Base-by-base conservation (phyloP, 805 yeast species). In the Lipomyces yamadae region DNA sequence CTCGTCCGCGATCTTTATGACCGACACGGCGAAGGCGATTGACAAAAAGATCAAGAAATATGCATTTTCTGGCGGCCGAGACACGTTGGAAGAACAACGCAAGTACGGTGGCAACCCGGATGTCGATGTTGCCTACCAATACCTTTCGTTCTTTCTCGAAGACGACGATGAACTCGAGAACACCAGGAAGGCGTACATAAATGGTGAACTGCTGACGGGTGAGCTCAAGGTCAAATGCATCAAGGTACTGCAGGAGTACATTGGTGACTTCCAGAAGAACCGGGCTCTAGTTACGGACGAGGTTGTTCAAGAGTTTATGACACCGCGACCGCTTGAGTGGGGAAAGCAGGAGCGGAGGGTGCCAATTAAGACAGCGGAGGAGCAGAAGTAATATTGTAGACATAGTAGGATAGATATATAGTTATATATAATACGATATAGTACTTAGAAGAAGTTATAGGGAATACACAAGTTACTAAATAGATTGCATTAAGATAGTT, bases 41-140 rank as follows among this genome's bases (percentile, higher is more conserved):
- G 89, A 90, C 77, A 95, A 92, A 84, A 95, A 95, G 79, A 89
- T 95, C 78, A 95, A 95, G 82, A 95, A 93, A 79, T 90, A 92
- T 77, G 99, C 98, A 6, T 95, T 95, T 79, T 89, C 96, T 61
- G 99, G 99, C 71, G 99, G 99, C 70, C 85, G 87, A 77, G 89
- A 85, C 53, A 84, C 96, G 2, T 80, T 90, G 58, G 99, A 95
- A 78, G 97, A 92, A 74, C 99, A 95, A 81, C 87, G 97, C 79
- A 82, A 82, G 78, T 81, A 82, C 63, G 99, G 99, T 64, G 99
- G 98, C 75, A 84, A 95, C 76, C 96, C 97, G 58, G 98, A 94
- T 71, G 89, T 93, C 45, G 99, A 95, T 78, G 97, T 95, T 64
- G 91, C 99, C 1, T 95, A 82, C 81, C 98, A 95, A 80, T 95